A percentile compares a stretch with the other conserved stretches of the same genome.
These are phyloP conservation scores for Rosa rugosa DNA, from an alignment of 306 rosid genomes.

Conservation along the genomic window DNA sequence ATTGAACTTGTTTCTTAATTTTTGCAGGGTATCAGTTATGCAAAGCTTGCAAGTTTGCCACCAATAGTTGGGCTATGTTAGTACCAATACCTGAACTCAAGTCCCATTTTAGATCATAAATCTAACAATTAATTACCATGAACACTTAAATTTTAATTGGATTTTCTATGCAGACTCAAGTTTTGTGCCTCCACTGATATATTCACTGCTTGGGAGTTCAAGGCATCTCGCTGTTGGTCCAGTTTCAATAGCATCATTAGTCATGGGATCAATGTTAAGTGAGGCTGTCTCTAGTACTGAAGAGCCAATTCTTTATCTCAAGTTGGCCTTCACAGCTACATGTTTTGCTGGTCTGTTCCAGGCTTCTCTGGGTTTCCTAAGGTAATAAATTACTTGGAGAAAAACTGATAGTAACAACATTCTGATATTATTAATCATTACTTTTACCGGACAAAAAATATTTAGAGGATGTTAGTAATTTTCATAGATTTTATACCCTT, in stretches of 20 bases:
- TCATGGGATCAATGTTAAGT: slow-evolving; percentile 94
- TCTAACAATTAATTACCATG: not conserved
- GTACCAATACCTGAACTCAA: slow-evolving; percentile 27
- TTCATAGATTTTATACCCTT: too few species aligned
- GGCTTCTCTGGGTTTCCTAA: slow-evolving; percentile 77
- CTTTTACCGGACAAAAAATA: not conserved
- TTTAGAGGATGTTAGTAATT: not conserved
- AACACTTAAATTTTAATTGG: not conserved
- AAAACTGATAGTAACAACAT: not conserved
- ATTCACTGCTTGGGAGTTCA: slow-evolving; percentile 89
- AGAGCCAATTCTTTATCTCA: slow-evolving; percentile 76
- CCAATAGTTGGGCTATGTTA: slow-evolving; percentile 91
- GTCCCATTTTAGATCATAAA: not conserved
- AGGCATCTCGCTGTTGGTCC: slow-evolving; percentile 95
- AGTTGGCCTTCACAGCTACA: slow-evolving; percentile 93
- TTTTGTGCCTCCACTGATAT: slow-evolving; percentile 90
- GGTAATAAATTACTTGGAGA: slow-evolving; percentile 43
- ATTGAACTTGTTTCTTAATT: not conserved
- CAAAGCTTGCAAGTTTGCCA: slow-evolving; percentile 97
- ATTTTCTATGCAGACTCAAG: slow-evolving; percentile 80
- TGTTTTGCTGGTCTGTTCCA: slow-evolving; percentile 90
- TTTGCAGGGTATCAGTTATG: slow-evolving; percentile 94
- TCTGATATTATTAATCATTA: not conserved
- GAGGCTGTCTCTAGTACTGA: slow-evolving; percentile 60
- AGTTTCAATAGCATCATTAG: slow-evolving; percentile 94